Evolutionary conservation across 768 basidiomycete genomes (phyloP).

Genomic region (Pisolithus microcarpus): DNA sequence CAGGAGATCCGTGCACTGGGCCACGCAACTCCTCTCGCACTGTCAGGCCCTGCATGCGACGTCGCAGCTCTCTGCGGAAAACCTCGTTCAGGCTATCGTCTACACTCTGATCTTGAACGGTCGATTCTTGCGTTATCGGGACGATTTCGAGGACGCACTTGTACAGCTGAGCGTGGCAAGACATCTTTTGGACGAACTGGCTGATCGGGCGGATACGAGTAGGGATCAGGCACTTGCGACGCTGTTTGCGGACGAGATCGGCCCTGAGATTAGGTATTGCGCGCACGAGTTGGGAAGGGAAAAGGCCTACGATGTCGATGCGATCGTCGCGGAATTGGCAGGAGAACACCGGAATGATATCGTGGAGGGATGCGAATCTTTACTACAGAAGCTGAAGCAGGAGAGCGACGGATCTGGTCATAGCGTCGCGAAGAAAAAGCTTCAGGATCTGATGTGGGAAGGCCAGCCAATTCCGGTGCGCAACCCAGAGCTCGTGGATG

Average conservation of each 20-base stretch:
- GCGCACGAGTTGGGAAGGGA: constrained; percentile 80
- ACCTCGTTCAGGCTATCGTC: constrained; percentile 61
- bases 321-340: constrained; percentile 60
- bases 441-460: constrained; percentile 69
- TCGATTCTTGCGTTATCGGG: constrained; percentile 71
- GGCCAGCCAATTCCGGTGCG: constrained; percentile 77
- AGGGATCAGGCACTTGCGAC: constrained; percentile 83
- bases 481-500: constrained; percentile 87
- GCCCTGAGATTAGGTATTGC: constrained; percentile 86
- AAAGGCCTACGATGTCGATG: constrained; percentile 77
- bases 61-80: constrained; percentile 46
- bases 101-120: constrained; percentile 81
- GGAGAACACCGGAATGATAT: constrained; percentile 49
- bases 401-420: constrained; percentile 33
- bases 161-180: constrained; percentile 75
- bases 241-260: constrained; percentile 78
- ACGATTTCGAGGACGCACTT: constrained; percentile 70
- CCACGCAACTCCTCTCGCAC: constrained; percentile 67
- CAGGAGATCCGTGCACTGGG: constrained; percentile 72
- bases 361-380: constrained; percentile 53
- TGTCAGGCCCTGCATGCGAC: constrained; percentile 56
- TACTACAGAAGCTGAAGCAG: constrained; percentile 45
- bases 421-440: constrained; percentile 42
- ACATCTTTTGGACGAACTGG: constrained; percentile 61
- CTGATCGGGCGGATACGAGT: constrained; percentile 56